Conservation (phyloP, 495 filamentous ascomycete genomes). For the Aspergillus baeticus region DNA sequence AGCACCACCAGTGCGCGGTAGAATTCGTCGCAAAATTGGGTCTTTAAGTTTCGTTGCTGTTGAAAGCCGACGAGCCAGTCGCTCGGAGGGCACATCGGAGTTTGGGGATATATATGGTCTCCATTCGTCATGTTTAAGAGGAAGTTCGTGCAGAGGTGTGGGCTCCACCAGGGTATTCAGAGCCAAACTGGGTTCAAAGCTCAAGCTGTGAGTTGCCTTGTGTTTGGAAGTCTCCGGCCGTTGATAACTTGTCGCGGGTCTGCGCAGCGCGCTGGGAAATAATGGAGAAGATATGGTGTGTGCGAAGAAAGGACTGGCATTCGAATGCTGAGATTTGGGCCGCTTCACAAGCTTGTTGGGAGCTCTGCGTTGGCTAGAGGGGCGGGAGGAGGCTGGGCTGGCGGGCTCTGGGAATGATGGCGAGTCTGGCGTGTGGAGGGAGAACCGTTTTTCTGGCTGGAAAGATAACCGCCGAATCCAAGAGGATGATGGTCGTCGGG, state of each 20-base stretch:
- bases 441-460: constrained; percentile 63
- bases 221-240: constrained; percentile 69
- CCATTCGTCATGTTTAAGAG: constrained; percentile 32
- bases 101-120: constrained; percentile 46
- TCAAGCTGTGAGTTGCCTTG: constrained; percentile 29
- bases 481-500: constrained; percentile 57
- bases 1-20: constrained; percentile 22
- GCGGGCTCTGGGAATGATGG: constrained; percentile 70
- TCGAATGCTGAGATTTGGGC: constrained; percentile 59
- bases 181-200: constrained; percentile 29
- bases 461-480: constrained; percentile 82
- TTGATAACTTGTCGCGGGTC: constrained; percentile 88
- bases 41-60: constrained; percentile 26
- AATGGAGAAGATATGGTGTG: constrained; percentile 45
- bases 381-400: constrained; percentile 58
- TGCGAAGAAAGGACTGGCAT: constrained; percentile 31
- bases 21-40: constrained; percentile 27
- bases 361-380: constrained; percentile 45
- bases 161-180: constrained; percentile 16
- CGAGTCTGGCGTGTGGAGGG: constrained; percentile 64
- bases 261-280: constrained; percentile 55
- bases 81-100: constrained; percentile 34
- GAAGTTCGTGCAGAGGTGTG: constrained; percentile 13
- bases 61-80: constrained; percentile 32
- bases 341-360: constrained; percentile 93